Base-by-base conservation (phyloP, 2,329 filamentous ascomycete genomes). In the Emericellopsis atlantica region DNA sequence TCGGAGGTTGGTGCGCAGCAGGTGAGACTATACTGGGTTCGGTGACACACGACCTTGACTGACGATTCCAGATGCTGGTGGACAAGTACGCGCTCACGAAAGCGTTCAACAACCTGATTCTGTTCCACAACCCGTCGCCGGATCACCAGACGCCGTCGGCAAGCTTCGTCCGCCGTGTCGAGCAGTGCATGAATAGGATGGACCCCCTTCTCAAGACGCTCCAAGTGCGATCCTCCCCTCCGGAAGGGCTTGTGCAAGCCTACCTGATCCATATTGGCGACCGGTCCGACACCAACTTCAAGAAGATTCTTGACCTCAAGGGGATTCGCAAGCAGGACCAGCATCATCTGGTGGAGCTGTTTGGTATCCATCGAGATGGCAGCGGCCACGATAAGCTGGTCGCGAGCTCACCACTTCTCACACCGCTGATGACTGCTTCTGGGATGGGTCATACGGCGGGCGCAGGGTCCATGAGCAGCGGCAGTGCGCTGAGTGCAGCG, bases 241-340 rank as follows among this genome's bases (percentile, higher is more conserved):
- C 90, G 0, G 92, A 98, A 66, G 90, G 86, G 2, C 76, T 98
- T 4, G 89, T 98, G 0, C 90, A 96, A 64, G 92, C 92, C 29
- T 98, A 98, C 58, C 79, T 98, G 29, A 94, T 96, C 59, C 92
- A 96, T 63, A 92, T 98, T 48, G 88, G 79, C 49, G 92, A 98
- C 67, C 81, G 84, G 42, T 94, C 84, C 47, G 92, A 96, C 57
- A 76, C 78, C 53, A 98, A 98, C 63, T 98, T 98, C 74, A 81
- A 81, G 56, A 96, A 95, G 64, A 84, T 98, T 44, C 77, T 98
- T 36, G 92, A 98, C 39, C 73, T 98, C 47, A 98, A 98, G 61
- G 92, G 92, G 37, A 82, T 98, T 44, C 76, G 82, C 46, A 90
- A 88, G 55, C 69, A 76, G 45, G 92, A 98, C 45, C 85, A 95